Evolutionary conservation across 228 moss, liverwort and hornwort species (phyloP).

Genomic region (Sphagnum fallax): DNA sequence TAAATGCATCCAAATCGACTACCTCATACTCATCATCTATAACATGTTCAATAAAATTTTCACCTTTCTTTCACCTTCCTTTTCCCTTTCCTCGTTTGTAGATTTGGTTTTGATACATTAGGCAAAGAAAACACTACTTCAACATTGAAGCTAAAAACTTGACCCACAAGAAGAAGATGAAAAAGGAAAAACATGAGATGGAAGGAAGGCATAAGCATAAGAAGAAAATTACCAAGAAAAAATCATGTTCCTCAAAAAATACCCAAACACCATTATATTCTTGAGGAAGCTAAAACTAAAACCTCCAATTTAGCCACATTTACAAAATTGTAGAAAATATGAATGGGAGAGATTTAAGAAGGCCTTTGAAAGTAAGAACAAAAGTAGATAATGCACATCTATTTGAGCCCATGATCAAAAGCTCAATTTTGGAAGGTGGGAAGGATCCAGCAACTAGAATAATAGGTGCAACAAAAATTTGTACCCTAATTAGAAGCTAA

Average conservation of each 20-base stretch:
- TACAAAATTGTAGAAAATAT: constrained; percentile 7
- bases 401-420: not conserved
- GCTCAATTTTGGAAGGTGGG: too few relatives aligned
- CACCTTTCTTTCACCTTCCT: constrained; percentile 9
- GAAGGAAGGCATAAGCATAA: not conserved
- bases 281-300: constrained; percentile 55
- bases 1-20: constrained; percentile 13
- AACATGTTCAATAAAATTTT: not conserved
- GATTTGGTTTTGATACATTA: not conserved
- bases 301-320: constrained; percentile 67
- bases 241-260: constrained; percentile 83
- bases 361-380: not conserved
- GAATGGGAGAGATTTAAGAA: too few relatives aligned
- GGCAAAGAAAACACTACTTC: constrained; percentile 33
- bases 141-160: constrained; percentile 65
- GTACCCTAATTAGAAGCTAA: too few relatives aligned
- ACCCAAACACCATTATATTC: constrained; percentile 49
- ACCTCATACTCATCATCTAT: constrained; percentile 16
- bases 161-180: constrained; percentile 2
- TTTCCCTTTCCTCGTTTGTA: constrained; percentile 12
- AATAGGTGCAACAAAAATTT: too few relatives aligned
- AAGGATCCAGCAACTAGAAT: too few relatives aligned
- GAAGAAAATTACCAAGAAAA: constrained; percentile 37
- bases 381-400: not conserved
- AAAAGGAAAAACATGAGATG: not conserved